A percentile compares a stretch with the other conserved stretches of the same genome.
phyloP scores from a whole-genome alignment of 2,329 filamentous ascomycete genomes.

The Rutstroemia sp. region DNA sequence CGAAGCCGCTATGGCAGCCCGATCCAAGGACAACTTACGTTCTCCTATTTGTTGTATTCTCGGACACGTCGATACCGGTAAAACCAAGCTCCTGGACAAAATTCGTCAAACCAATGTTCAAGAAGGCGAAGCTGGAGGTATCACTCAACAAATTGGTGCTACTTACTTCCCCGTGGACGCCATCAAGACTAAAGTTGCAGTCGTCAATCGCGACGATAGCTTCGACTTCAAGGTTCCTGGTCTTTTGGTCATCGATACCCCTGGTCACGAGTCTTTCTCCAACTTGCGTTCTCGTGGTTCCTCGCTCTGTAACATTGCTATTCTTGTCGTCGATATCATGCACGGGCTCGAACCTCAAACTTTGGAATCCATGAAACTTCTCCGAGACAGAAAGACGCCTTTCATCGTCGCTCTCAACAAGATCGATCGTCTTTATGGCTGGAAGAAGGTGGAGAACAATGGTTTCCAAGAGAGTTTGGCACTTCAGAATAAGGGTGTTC shows the following conservation, averaged over 20 bases:
- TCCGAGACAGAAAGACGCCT: slow-evolving; percentile 88
- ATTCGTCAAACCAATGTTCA: slow-evolving; percentile 98
- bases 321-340: slow-evolving; percentile 99
- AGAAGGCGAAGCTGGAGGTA: slow-evolving; percentile 97
- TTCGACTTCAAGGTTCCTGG: slow-evolving; percentile 98
- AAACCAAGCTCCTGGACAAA: slow-evolving; percentile 99
- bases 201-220: slow-evolving; percentile 81
- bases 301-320: slow-evolving; percentile 98
- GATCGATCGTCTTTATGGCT: slow-evolving; percentile 97
- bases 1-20: slow-evolving; percentile 82
- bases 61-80: slow-evolving; percentile 98
- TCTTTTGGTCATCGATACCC: slow-evolving; percentile 93
- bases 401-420: slow-evolving; percentile 99
- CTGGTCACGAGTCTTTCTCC: slow-evolving; percentile 99
- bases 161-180: slow-evolving; percentile 98
- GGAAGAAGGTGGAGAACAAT: slow-evolving; percentile 98
- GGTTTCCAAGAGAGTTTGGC: slow-evolving; percentile 90
- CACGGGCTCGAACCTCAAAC: slow-evolving; percentile 97
- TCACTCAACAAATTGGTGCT: slow-evolving; percentile 98
- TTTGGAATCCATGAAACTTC: slow-evolving; percentile 89
- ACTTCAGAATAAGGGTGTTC: slow-evolving; percentile 85
- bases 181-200: slow-evolving; percentile 82
- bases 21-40: slow-evolving; percentile 88
- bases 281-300: slow-evolving; percentile 95
- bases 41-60: slow-evolving; percentile 99